Base-by-base conservation (phyloP, 2,329 filamentous ascomycete genomes). In the Aspergillus fructus region DNA sequence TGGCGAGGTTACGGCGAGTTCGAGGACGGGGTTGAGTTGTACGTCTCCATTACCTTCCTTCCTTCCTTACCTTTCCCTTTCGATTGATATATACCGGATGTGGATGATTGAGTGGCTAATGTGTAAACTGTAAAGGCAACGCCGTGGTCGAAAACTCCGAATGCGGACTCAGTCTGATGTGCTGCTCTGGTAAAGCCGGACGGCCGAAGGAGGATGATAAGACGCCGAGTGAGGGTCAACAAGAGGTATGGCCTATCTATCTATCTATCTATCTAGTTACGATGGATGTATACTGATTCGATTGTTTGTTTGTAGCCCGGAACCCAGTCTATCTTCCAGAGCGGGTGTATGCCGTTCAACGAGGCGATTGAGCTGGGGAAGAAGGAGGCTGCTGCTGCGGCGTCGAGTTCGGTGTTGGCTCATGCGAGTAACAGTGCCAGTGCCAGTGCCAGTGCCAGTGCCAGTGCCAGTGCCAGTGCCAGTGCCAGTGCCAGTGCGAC, bases 21-120 rank as follows among this genome's bases (percentile, higher is more conserved):
- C 64, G 39, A 68, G 66, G 8, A 9, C 70, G 4, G 62, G 62
- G 9, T 64, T 71, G 41, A 48, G 68, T 46, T 72, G 69, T 72
- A 66, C 45, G 67, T 67, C 24, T 46, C 4, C 17, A 2, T 5
- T 3, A 4, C 9, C 7, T 15, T 17, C n/a, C 7, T 15, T 11
- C 17, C 17, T 19, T 19, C 17, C 17, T 19, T 19, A 19, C 17
- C 17, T 19, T 19, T 19, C 17, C 15, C 19, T n/a, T 7, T 17
- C 34, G 33, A 7, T 8, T 19, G 19, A 24, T 24, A 24, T 4
- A 24, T 4, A 7, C 5, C 6, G 24, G 24, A 24, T 2, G 24
- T 24, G 23, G 6, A 7, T 24, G 23, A 3, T 1, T 3, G 23
- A 24, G 23, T 19, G 21, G 21, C 21, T 21, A 21, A 21, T 21